Evolutionary conservation across 2,329 filamentous ascomycete genomes (phyloP).

Genomic region (Eurotiales sp.): DNA sequence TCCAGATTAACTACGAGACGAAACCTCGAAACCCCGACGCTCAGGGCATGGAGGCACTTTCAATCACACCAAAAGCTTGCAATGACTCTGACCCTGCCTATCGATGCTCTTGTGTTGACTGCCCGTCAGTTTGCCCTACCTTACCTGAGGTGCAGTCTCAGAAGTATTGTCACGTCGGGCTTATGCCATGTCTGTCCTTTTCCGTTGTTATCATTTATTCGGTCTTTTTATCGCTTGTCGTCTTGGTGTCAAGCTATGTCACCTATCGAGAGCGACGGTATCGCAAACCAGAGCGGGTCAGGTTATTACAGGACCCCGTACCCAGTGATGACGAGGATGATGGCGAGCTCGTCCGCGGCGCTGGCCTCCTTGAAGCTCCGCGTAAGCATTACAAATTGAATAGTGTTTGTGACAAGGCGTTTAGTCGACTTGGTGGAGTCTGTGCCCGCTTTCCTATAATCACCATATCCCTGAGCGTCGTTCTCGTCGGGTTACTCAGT

Average conservation of each 20-base stretch:
- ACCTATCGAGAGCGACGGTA: conserved; percentile 70
- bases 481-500: conserved; percentile 74
- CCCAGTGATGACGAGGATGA: conserved; percentile 93
- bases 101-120: conserved; percentile 91
- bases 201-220: conserved; percentile 84
- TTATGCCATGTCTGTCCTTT: conserved; percentile 90
- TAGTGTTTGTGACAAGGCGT: conserved; percentile 72
- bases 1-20: conserved; percentile 90
- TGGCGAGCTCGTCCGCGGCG: conserved; percentile 73
- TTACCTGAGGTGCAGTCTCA: conserved; percentile 70
- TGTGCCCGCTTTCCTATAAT: conserved; percentile 81
- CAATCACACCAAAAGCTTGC: conserved; percentile 76
- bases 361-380: conserved; percentile 73
- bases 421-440: conserved; percentile 72
- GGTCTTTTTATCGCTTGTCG: conserved; percentile 64
- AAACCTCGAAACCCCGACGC: conserved; percentile 55
- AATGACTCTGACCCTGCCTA: conserved; percentile 84
- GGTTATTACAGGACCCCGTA: conserved; percentile 77
- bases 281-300: conserved; percentile 75
- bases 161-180: conserved; percentile 74
- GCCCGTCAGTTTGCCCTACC: conserved; percentile 76
- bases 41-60: conserved; percentile 65
- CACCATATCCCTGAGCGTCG: conserved; percentile 72
- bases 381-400: conserved; percentile 80
- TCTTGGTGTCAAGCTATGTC: conserved; percentile 68